Conservation (phyloP, 208 protist genomes). For the Vickermania ingenoplastis region DNA sequence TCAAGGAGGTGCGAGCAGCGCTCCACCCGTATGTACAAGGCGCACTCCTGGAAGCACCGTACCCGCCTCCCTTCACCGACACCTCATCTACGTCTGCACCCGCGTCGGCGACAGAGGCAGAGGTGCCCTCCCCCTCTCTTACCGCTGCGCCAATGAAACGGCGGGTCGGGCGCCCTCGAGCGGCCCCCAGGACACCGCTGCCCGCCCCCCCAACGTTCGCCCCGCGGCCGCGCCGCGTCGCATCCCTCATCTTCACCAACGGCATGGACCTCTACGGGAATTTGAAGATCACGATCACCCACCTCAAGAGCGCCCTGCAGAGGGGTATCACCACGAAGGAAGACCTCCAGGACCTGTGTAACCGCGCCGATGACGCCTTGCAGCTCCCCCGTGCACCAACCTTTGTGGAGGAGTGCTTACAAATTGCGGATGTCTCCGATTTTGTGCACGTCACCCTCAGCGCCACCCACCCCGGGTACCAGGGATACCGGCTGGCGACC, state of each 20-base stretch:
- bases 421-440: constrained; percentile 55
- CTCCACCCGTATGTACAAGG: constrained; percentile 68
- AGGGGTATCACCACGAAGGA: constrained; percentile 26
- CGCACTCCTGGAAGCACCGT: constrained; percentile 19
- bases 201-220: no score
- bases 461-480: constrained; percentile 54
- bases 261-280: constrained; percentile 82
- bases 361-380: constrained; percentile 18
- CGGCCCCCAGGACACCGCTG: no score
- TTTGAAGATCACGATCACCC: constrained; percentile 55
- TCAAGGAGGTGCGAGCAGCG: constrained; percentile 35
- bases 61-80: no score
- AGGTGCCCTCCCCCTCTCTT: background rate
- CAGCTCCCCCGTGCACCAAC: background rate
- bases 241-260: constrained; percentile 62
- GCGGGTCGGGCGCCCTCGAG: no score
- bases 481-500: constrained; percentile 39
- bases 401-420: constrained; percentile 35
- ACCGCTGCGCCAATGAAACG: no score
- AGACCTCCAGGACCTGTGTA: constrained; percentile 5
- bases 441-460: constrained; percentile 81
- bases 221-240: constrained; percentile 8
- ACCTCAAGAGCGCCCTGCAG: constrained; percentile 54
- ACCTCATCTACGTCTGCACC: no score
- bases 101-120: no score